Base-by-base conservation (phyloP, 805 yeast species). In the Kregervanrija fluxuum region DNA sequence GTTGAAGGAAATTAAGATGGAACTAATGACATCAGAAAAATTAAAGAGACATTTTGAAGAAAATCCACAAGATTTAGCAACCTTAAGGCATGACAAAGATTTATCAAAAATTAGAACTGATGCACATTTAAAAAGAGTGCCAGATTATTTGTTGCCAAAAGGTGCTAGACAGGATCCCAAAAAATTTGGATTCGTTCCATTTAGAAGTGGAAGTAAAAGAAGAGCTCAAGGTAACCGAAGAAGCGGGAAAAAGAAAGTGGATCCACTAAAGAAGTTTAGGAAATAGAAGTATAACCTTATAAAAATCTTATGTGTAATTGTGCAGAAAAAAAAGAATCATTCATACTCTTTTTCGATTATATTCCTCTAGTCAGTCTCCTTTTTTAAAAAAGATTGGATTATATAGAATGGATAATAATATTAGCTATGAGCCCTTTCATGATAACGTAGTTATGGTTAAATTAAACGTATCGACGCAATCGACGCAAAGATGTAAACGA, bases 41-140 rank as follows among this genome's bases (percentile, higher is more conserved):
- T 75, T 93, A 61, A 88, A 89, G 66, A 77, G 96, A 59, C 95
- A 88, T 66, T 93, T 93, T 61, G 96, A 91, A 64, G 98, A 93
- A 60, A 93, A 93, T 60, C 99, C 99, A 8, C 95, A 87, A 59
- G 99, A 93, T 66, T 74, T 93, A 56, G 79, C 80, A 15, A 79
- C 85, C 43, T 75, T 93, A 60, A 83, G 96, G 60, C 99, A 93
- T 59, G 99, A 93, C 61, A 85, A 82, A 56, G 95, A 85, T 52
- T 62, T 87, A 46, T 95, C 90, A 58, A 81, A 91, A 9, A 71
- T 90, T 1, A 78, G 95, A 63, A 75, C 80, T 5, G 96, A 90
- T 62, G 68, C 77, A 31, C 96, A 93, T 59, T 72, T 93, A 68
- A 90, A 87, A 62, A 77, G 95, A 62, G 91, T 93, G 30, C 99